These are phyloP conservation scores for Solanum lycopersicoides DNA, from an alignment of 257 asterid species.

Conservation along the genomic window DNA sequence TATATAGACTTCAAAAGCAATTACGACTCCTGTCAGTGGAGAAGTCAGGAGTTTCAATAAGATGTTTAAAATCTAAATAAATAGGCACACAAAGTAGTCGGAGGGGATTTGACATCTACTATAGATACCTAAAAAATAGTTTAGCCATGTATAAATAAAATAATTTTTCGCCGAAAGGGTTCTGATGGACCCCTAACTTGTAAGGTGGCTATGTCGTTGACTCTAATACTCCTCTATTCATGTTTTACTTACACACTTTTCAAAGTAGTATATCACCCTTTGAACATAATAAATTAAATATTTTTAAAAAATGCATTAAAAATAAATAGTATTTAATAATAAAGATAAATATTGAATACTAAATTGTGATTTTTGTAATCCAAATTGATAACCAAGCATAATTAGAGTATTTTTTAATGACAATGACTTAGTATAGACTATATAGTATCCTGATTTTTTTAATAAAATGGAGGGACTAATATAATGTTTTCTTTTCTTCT, in stretches of 20 bases:
- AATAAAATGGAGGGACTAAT: neutral
- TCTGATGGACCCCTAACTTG: too few species aligned
- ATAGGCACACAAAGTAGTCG: too few species aligned
- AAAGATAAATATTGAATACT: neutral
- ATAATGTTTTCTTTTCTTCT: neutral
- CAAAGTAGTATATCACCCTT: too few species aligned
- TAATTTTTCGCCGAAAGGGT: too few species aligned
- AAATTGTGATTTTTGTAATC: neutral
- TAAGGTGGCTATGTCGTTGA: too few species aligned
- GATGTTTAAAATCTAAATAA: accelerated
- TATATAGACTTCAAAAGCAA: neutral
- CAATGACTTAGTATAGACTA: neutral
- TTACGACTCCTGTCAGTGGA: neutral
- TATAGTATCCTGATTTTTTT: neutral
- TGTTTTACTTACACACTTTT: neutral
- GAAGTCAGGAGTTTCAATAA: accelerated
- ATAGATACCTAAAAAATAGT: too few species aligned
- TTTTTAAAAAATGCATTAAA: too few species aligned
- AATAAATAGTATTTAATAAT: too few species aligned
- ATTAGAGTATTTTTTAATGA: neutral
- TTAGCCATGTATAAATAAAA: too few species aligned
- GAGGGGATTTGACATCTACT: too few species aligned
- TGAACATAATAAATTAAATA: too few species aligned
- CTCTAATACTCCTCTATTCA: too few species aligned
- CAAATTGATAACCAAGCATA: neutral